A percentile compares a stretch with the other conserved stretches of the same genome.
Evolutionary conservation across 1,284 basidiomycete genomes (phyloP).

Genomic region (Porodaedalea pini): DNA sequence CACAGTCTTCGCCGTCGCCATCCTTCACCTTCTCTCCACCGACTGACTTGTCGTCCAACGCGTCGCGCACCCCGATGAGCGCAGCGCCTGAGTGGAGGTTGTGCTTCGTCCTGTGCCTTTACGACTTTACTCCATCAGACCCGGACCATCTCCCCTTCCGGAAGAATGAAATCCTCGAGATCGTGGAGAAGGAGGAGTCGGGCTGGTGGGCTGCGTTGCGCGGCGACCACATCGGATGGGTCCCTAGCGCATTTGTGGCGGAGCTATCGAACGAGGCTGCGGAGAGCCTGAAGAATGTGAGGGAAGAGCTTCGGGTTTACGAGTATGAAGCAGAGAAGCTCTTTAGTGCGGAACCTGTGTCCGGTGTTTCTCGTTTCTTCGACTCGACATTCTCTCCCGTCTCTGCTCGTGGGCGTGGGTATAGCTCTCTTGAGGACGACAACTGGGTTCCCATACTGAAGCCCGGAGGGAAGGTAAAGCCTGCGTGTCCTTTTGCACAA

Average conservation of each 20-base stretch:
- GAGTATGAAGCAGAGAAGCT: slow-evolving; percentile 23
- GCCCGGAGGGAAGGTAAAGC: slow-evolving; percentile 8
- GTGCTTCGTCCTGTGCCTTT: slow-evolving; percentile 58
- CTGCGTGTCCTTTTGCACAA: not conserved
- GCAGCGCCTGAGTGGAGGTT: slow-evolving; percentile 27
- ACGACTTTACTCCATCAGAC: slow-evolving; percentile 63
- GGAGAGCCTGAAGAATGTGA: slow-evolving; percentile 28
- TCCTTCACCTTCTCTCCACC: slow-evolving; percentile 19
- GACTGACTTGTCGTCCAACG: slow-evolving; percentile 13
- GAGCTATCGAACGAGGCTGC: slow-evolving; percentile 44
- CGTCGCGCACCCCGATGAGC: slow-evolving; percentile 11
- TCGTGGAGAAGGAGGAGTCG: slow-evolving; percentile 63
- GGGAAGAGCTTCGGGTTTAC: slow-evolving; percentile 28
- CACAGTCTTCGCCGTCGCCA: slow-evolving; percentile 13
- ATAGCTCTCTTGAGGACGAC: slow-evolving; percentile 6
- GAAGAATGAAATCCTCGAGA: slow-evolving; percentile 61
- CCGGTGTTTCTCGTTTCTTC: not conserved
- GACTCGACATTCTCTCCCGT: slow-evolving; percentile 1
- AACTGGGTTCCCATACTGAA: slow-evolving; percentile 16
- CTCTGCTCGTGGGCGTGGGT: slow-evolving; percentile 1
- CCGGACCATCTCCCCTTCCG: slow-evolving; percentile 57
- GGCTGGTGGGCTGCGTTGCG: slow-evolving; percentile 79
- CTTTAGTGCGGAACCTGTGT: slow-evolving; percentile 13
- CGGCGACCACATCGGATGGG: slow-evolving; percentile 62
- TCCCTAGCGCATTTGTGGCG: slow-evolving; percentile 57